phyloP scores from a whole-genome alignment of 2,329 filamentous ascomycete genomes.

The Sporothrix pseudoabietina region DNA sequence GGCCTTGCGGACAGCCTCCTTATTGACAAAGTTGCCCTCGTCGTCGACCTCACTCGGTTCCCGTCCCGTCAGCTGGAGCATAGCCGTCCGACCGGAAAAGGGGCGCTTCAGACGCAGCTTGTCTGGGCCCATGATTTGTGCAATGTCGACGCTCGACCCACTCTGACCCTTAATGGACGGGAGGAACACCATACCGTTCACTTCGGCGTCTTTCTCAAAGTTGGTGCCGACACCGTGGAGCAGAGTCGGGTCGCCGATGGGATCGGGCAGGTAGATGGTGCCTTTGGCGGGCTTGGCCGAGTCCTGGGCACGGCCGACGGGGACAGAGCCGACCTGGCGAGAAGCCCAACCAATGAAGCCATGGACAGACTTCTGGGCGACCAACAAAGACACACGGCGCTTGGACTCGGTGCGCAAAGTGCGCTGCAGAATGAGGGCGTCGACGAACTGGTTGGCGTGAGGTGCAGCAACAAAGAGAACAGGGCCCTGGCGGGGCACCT shows the following conservation, averaged over 20 bases:
- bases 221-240: constrained; percentile 78
- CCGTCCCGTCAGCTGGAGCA: constrained; percentile 80
- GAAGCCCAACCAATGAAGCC: constrained; percentile 90
- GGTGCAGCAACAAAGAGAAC: constrained; percentile 95
- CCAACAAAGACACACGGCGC: constrained; percentile 87
- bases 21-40: constrained; percentile 63
- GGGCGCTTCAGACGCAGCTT: constrained; percentile 85
- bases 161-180: constrained; percentile 77
- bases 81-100: constrained; percentile 74
- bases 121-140: constrained; percentile 75
- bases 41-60: constrained; percentile 63
- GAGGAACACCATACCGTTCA: constrained; percentile 82
- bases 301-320: constrained; percentile 92
- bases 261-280: constrained; percentile 85
- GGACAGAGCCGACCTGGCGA: constrained; percentile 81
- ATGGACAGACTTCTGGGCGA: constrained; percentile 93
- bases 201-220: constrained; percentile 74
- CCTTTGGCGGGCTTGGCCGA: constrained; percentile 77
- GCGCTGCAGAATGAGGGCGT: constrained; percentile 90
- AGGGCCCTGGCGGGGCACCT: constrained; percentile 83
- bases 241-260: constrained; percentile 78
- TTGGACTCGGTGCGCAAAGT: constrained; percentile 83
- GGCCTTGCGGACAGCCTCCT: constrained; percentile 46
- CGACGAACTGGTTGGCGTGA: constrained; percentile 98
- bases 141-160: constrained; percentile 80